phyloP scores from a whole-genome alignment of 2,329 filamentous ascomycete species.

The Huntiella abstrusa region DNA sequence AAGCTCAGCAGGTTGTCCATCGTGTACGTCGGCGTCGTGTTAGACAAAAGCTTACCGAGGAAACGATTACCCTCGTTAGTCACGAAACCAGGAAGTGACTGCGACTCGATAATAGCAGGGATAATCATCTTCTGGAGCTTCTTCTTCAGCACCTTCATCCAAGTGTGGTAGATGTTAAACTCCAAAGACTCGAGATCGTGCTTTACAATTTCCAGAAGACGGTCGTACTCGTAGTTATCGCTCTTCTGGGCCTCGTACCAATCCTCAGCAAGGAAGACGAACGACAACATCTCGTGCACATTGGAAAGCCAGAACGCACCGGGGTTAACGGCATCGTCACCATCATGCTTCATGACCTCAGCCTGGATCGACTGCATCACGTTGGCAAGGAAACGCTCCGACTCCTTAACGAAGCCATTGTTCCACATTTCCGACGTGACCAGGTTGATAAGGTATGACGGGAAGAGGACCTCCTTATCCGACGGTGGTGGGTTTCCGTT shows the following conservation, averaged over 20 bases:
- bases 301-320: conserved; percentile 98
- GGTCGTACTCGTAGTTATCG: conserved; percentile 97
- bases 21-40: conserved; percentile 85
- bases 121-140: conserved; percentile 99
- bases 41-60: conserved; percentile 85
- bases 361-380: conserved; percentile 99
- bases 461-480: conserved; percentile 97
- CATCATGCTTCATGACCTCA: conserved; percentile 97
- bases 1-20: conserved; percentile 97
- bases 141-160: conserved; percentile 99
- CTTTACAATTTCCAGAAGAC: conserved; percentile 94
- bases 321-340: conserved; percentile 90
- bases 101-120: conserved; percentile 95
- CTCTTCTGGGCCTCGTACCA: conserved; percentile 99
- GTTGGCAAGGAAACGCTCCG: conserved; percentile 93
- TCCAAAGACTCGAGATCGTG: conserved; percentile 95
- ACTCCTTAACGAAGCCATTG: conserved; percentile 98
- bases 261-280: conserved; percentile 96
- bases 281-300: conserved; percentile 98
- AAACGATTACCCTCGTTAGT: conserved; percentile 98
- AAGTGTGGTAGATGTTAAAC: conserved; percentile 99
- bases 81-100: conserved; percentile 93
- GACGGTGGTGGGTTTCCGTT: conserved; percentile 75
- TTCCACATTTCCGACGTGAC: conserved; percentile 99
- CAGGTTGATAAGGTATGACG: conserved; percentile 94